A percentile compares a stretch with the other conserved stretches of the same genome.
phyloP scores from a whole-genome alignment of 116 monocot species.

The Papilionanthe hybrid region DNA sequence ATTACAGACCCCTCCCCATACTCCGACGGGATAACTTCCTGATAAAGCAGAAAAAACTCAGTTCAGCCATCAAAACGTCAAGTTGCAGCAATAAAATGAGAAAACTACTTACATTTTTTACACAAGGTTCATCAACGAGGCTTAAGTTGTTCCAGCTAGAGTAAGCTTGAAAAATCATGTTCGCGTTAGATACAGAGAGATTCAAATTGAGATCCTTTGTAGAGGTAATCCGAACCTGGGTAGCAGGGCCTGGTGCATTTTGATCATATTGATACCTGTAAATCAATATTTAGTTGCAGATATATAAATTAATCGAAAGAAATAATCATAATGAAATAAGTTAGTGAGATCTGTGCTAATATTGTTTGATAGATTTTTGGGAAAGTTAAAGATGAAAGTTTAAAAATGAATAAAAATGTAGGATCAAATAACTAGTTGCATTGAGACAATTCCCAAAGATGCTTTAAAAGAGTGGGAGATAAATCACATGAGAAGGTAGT shows the following conservation, averaged over 20 bases:
- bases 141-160: slow-evolving; percentile 89
- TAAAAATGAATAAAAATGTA: neutral
- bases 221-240: slow-evolving; percentile 69
- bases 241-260: slow-evolving; percentile 58
- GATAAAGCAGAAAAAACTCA: slow-evolving; percentile 8
- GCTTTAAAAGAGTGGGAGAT: neutral
- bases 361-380: neutral
- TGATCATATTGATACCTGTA: slow-evolving; percentile 91
- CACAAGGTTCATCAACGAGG: slow-evolving; percentile 31
- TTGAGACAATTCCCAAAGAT: neutral
- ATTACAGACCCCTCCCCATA: slow-evolving; percentile 40
- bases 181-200: slow-evolving; percentile 74
- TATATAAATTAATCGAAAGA: neutral
- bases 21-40: slow-evolving; percentile 41
- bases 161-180: slow-evolving; percentile 91
- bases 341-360: neutral
- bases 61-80: neutral
- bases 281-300: slow-evolving; percentile 2
- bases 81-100: neutral
- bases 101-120: slow-evolving; percentile 4
- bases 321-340: neutral
- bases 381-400: neutral
- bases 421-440: neutral
- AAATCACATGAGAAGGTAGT: neutral
- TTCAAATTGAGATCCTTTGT: slow-evolving; percentile 72